Evolutionary conservation across 768 basidiomycete genomes (phyloP), one percentile per base, ranked within the genome.

Genomic region (Panaeolus papilionaceus): DNA sequence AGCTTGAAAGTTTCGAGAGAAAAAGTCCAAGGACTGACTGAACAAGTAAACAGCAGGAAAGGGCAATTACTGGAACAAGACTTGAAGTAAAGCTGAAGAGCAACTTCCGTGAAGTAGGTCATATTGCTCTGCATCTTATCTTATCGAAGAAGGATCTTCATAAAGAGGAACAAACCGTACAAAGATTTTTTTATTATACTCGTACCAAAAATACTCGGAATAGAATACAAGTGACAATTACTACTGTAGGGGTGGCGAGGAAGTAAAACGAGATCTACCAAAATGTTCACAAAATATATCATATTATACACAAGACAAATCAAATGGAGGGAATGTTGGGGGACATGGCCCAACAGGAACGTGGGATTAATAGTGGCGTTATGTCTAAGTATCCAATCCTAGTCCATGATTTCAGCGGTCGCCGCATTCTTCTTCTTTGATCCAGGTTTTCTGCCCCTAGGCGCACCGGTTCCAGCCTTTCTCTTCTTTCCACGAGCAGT

Each of bases 401-500:
- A 64, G 18, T 51, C 64, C 18, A 44, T 38, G 12, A 45, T 37
- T 45, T 38, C 64, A 28, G 38, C 45, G 20, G 44, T 3, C 9
- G 64, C 23, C 10, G 20, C 69, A 28, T 72, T 67, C 67, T 79
- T 81, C 74, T 79, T 83, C 75, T 78, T 84, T 10, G 77, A 77
- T 45, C 78, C 77, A 62, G 80, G 74, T 62, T 81, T 82, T 38
- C 83, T 79, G 64, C 83, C 81, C 37, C 83, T 80, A 38, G 78
- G 70, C 38, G 77, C 76, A 26, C 79, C 77, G 51, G 78, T 75
- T 18, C 78, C 80, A 12, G 76, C 10, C 71, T 80, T 84, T 44
- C 83, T 79, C 71, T 81, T 84, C 72, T 82, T 84, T 28, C 82
- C 83, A 51, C 83, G 82, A 3, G 75, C 71, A 45, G 73, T 75